These are phyloP conservation scores for Apiospora arundinis DNA, from an alignment of 2,329 filamentous ascomycete species.

Conservation along the genomic window DNA sequence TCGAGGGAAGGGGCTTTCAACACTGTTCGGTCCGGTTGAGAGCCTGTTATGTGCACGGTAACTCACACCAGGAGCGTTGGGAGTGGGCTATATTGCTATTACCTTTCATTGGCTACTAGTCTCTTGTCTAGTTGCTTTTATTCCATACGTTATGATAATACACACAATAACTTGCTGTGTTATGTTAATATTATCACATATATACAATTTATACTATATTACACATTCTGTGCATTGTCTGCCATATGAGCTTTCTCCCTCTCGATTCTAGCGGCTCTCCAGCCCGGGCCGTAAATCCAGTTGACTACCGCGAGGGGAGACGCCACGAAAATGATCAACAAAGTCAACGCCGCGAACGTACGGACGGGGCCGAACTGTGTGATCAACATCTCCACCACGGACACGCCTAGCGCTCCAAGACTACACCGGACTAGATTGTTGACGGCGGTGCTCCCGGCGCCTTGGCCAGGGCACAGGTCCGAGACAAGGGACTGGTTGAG, in stretches of 20 bases:
- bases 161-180: no score
- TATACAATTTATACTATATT: no score
- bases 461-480: constrained; percentile 40
- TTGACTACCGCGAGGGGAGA: not conserved
- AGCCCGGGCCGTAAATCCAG: not conserved
- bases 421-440: constrained; percentile 43
- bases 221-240: no score
- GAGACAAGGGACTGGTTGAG: constrained; percentile 42
- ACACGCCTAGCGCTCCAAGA: constrained; percentile 39
- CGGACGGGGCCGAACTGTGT: constrained; percentile 21
- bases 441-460: constrained; percentile 41
- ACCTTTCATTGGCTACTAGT: no score
- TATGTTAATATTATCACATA: no score
- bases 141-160: no score
- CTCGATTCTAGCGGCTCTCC: not conserved
- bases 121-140: no score
- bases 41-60: no score
- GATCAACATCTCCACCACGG: constrained; percentile 30
- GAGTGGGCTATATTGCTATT: no score
- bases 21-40: no score
- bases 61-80: no score
- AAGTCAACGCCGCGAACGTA: constrained; percentile 28
- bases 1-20: no score
- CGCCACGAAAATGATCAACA: not conserved
- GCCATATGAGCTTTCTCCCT: not conserved